Evolutionary conservation across 139 green algal species (phyloP).

Genomic region (Volvox africanus): DNA sequence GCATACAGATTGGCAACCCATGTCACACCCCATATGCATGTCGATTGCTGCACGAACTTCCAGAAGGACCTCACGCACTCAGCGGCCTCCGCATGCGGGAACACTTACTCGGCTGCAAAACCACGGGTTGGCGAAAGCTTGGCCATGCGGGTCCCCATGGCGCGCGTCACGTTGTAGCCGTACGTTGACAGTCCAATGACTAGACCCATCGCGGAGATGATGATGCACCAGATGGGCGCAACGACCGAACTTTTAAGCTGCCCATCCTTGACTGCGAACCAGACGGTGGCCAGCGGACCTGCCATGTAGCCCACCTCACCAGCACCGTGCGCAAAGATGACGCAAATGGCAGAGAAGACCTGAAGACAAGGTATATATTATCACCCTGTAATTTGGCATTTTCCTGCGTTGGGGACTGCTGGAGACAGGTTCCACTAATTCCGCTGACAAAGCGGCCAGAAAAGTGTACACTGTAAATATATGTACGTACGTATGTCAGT

Average conservation of each 20-base stretch:
- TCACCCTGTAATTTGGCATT: no score
- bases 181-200: constrained; percentile 78
- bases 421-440: no score
- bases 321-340: constrained; percentile 69
- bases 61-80: no score
- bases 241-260: constrained; percentile 46
- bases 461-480: no score
- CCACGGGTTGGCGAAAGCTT: constrained; percentile 77
- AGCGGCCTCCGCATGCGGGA: no score
- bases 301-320: constrained; percentile 59
- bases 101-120: constrained; percentile 70
- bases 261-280: constrained; percentile 61
- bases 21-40: no score
- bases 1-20: no score
- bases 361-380: no score
- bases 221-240: constrained; percentile 66
- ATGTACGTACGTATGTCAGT: no score
- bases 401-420: no score
- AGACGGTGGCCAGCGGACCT: constrained; percentile 69
- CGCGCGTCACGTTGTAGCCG: constrained; percentile 76
- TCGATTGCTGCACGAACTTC: no score
- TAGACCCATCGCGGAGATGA: constrained; percentile 67
- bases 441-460: no score
- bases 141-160: constrained; percentile 71
- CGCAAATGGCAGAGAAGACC: constrained; percentile 74